Conservation (phyloP, 2,329 filamentous ascomycete genomes). For the Stromatinia cepivora region DNA sequence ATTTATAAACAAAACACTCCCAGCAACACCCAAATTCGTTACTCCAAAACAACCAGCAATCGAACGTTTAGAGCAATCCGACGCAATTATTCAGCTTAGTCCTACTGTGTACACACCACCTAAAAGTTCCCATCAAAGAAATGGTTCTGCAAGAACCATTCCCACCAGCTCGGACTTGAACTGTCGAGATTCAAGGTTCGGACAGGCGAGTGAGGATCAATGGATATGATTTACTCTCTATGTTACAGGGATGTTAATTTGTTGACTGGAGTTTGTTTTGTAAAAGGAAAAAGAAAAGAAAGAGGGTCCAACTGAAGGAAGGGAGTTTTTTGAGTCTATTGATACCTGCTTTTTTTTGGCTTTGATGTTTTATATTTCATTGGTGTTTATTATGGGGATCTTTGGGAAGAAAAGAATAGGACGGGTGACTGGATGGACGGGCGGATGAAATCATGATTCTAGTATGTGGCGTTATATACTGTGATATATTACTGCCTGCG, state of each 20-base stretch:
- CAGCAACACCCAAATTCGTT: conserved; percentile 28
- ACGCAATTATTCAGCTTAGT: conserved; percentile 43
- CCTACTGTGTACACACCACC: conserved; percentile 51
- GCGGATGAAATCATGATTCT: not conserved
- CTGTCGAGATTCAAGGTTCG: not conserved
- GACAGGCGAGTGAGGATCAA: not conserved
- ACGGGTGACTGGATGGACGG: not conserved
- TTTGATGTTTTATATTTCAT: not conserved
- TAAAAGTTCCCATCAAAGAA: conserved; percentile 20
- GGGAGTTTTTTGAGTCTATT: conserved; percentile 5
- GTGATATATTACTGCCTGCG: not conserved
- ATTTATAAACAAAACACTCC: conserved; percentile 31
- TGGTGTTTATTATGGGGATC: not conserved
- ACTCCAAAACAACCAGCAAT: conserved; percentile 29
- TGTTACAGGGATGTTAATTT: not conserved
- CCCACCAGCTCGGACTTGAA: not conserved
- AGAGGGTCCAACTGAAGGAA: not conserved
- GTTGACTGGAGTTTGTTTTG: not conserved
- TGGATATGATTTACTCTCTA: not conserved
- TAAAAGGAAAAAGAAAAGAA: not conserved
- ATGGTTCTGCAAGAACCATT: not conserved
- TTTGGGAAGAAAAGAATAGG: not conserved
- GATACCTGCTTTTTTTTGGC: not conserved
- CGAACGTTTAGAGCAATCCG: conserved; percentile 39
- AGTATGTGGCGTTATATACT: not conserved